phyloP scores from a whole-genome alignment of 768 basidiomycete species.

The Panaeolus papilionaceus region DNA sequence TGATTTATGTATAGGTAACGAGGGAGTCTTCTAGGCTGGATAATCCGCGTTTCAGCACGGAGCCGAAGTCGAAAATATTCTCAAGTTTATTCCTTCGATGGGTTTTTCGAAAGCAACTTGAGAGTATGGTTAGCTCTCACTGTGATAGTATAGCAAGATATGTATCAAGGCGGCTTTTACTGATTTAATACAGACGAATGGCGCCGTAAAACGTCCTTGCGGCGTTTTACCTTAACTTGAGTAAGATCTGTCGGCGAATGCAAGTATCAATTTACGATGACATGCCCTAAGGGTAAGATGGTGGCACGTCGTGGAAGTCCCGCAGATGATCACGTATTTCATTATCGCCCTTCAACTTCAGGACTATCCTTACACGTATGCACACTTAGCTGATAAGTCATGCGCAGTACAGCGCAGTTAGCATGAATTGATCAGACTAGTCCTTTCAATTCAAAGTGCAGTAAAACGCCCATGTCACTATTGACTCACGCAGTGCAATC shows the following conservation, averaged over 20 bases:
- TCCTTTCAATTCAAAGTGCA: neutral
- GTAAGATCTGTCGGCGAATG: neutral
- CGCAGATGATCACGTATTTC: neutral
- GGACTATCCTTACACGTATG: neutral
- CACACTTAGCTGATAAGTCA: too few relatives aligned
- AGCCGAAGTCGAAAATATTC: neutral
- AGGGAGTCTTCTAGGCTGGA: neutral
- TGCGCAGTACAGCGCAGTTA: neutral
- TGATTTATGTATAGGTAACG: neutral
- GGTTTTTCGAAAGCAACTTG: neutral
- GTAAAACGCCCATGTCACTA: neutral
- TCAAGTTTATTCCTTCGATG: neutral
- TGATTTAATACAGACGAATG: neutral
- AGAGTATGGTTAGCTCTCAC: neutral
- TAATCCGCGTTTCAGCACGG: neutral
- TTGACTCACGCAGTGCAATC: too few relatives aligned
- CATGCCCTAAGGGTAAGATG: neutral
- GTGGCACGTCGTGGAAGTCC: neutral
- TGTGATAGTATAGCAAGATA: neutral
- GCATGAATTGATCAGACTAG: neutral
- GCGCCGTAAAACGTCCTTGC: constrained; percentile 1
- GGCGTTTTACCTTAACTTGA: neutral
- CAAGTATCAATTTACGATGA: neutral
- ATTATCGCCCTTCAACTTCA: neutral
- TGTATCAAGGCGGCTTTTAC: neutral